A percentile compares a stretch with the other conserved stretches of the same genome.
These are phyloP conservation scores for Vitis hybrid DNA, from an alignment of 177 flowering plant species.

Conservation along the genomic window DNA sequence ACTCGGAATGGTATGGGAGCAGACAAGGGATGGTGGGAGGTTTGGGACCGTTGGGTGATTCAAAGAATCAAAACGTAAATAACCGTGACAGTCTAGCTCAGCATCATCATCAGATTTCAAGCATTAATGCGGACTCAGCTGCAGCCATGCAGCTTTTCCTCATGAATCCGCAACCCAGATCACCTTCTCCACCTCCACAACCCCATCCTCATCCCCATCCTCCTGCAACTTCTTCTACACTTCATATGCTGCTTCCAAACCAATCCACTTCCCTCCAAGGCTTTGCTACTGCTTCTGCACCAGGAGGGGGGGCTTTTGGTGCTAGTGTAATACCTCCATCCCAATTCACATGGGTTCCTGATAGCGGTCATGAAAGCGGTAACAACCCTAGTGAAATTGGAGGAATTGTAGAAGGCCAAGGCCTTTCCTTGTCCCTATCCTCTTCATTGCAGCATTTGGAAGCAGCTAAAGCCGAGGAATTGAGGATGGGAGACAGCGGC, in stretches of 20 bases:
- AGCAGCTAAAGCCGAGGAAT: slow-evolving; percentile 70
- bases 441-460: slow-evolving; percentile 68
- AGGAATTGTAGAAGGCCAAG: slow-evolving; percentile 52
- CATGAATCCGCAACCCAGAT: slow-evolving; percentile 73
- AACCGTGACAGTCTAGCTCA: slow-evolving; percentile 23
- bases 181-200: slow-evolving; percentile 49
- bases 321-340: slow-evolving; percentile 19
- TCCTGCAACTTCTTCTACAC: slow-evolving; percentile 36
- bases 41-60: slow-evolving; percentile 32
- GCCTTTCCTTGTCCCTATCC: slow-evolving; percentile 70
- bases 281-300: slow-evolving; percentile 19
- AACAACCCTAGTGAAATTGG: slow-evolving; percentile 22
- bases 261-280: slow-evolving; percentile 40
- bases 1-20: slow-evolving; percentile 45
- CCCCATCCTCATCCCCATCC: slow-evolving; percentile 4
- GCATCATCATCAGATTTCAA: slow-evolving; percentile 55
- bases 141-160: slow-evolving; percentile 97
- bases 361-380: slow-evolving; percentile 12
- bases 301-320: slow-evolving; percentile 14
- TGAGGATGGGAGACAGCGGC: slow-evolving; percentile 57
- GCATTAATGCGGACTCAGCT: slow-evolving; percentile 67
- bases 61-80: slow-evolving; percentile 24
- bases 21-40: slow-evolving; percentile 36
- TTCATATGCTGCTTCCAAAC: slow-evolving; percentile 58
- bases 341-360: slow-evolving; percentile 59